Base-by-base conservation (phyloP, 495 filamentous ascomycete genomes). In the Aspergillus hancockii region DNA sequence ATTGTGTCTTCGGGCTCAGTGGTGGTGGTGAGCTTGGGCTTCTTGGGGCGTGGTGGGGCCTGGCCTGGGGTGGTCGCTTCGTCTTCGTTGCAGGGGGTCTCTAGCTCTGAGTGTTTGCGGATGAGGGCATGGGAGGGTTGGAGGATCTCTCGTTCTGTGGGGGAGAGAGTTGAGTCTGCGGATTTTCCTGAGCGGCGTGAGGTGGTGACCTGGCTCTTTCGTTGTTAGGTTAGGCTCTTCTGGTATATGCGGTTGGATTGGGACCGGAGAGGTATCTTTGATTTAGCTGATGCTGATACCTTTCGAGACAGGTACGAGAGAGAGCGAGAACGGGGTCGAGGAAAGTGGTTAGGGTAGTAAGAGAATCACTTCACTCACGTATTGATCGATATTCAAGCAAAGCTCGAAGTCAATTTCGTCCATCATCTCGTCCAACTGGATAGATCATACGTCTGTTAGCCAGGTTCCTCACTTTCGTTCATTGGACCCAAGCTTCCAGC, bases 331-430 rank as follows among this genome's bases (percentile, higher is more conserved):
- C 3, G 25, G 25, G 25, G 25, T 7, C 7, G 9, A 21, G n/a
- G 40, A 21, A 14, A 14, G 38, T 14, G 19, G 41, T n/a, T n/a
- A n/a, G n/a, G n/a, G n/a, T n/a, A n/a, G n/a, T n/a, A n/a, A n/a
- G n/a, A n/a, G 25, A 7, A 28, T 28, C 4, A 12, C 30, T 30
- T 34, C 21, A 57, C 63, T 65, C 55, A 66, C 63, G 22, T 49
- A 45, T 49, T 60, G n/a, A 18, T 66, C 64, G 19, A 66, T 52
- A 43, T 55, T 30, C 4, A 66, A 57, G 52, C 64, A 66, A 13
- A 66, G 54, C 46, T 66, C 60, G 18, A 66, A 54, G 16, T 66
- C 64, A 23, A 61, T 54, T 18, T 23, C 56, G 19, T 66, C 64
- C 60, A 66, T 66, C 51, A 61, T 61, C 8, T 47, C 43, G 43